These are phyloP conservation scores for Aspergillus candidus DNA, from an alignment of 2,329 filamentous ascomycete species.

Conservation along the genomic window DNA sequence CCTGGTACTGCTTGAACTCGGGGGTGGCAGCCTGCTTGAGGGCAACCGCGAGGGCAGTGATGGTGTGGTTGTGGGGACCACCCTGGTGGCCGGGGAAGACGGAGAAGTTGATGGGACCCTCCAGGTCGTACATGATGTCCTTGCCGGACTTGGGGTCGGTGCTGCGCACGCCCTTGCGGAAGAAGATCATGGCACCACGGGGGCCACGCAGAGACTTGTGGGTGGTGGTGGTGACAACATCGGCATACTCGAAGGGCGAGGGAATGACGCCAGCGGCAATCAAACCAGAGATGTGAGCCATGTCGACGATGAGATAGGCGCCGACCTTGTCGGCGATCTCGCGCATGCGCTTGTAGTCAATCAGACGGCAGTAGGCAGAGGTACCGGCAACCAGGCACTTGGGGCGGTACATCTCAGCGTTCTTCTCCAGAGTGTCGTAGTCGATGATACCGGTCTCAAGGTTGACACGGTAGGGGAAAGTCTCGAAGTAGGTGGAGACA, in stretches of 20 bases:
- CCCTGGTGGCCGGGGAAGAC: constrained; percentile 98
- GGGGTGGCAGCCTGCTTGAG: constrained; percentile 85
- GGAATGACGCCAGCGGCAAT: constrained; percentile 88
- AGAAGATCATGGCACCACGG: constrained; percentile 97
- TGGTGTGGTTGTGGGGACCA: constrained; percentile 98
- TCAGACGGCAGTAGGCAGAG: constrained; percentile 90
- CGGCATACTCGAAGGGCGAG: constrained; percentile 79
- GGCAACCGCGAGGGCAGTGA: constrained; percentile 88
- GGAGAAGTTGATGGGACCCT: constrained; percentile 87
- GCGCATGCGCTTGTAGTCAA: constrained; percentile 90
- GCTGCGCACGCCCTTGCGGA: constrained; percentile 81
- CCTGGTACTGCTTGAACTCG: constrained; percentile 90
- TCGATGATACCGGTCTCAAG: constrained; percentile 89
- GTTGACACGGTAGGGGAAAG: constrained; percentile 86
- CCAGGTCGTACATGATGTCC: constrained; percentile 82
- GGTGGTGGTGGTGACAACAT: constrained; percentile 95
- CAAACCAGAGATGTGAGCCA: constrained; percentile 94
- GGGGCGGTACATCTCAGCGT: constrained; percentile 82
- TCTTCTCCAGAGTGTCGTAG: constrained; percentile 83
- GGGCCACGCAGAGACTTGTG: constrained; percentile 96
- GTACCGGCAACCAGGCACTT: constrained; percentile 94
- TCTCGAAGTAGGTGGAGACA: constrained; percentile 98
- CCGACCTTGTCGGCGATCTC: constrained; percentile 85
- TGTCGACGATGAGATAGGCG: constrained; percentile 89
- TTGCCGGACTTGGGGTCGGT: constrained; percentile 79